Evolutionary conservation across 805 yeast species (phyloP), one percentile per base, ranked within the genome.

Genomic region (Candida coquimbonensis): DNA sequence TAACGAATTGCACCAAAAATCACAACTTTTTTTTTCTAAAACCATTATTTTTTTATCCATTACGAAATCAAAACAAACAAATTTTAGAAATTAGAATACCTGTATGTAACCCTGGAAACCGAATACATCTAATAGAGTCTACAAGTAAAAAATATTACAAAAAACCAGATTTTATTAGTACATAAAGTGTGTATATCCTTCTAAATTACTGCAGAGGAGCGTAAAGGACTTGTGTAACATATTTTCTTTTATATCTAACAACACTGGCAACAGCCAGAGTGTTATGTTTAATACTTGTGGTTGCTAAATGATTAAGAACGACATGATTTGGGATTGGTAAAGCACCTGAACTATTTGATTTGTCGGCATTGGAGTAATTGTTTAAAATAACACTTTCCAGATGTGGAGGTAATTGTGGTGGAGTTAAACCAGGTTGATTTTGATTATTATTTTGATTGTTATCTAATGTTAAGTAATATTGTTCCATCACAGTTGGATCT

Each of bases 391-490:
- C 98, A 57, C 85, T 84, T 62, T 93, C 99, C 49, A 93, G 72
- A 64, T 91, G 99, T 9, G 99, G 99, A 9, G 99, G 99, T 42
- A 93, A 72, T 60, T 86, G 95, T 21, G 99, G 99, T 19, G 99
- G 98, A 29, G 95, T 88, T 44, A 90, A 50, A 75, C 76, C 72
- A 3, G 74, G 63, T 74, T 71, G 81, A 70, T 67, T 78, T 69
- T 68, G 77, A 66, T 64, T 81, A 64, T 70, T 74, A 39, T 70
- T 70, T 60, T 81, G 82, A 38, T 83, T 78, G 55, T 78, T 78
- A 57, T 86, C 95, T 42, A 86, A 70, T 1, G 91, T 86, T 39
- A 81, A 67, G 57, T 86, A 86, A 58, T 86, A 86, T 54, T 84
- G 89, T 60, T 86, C 91, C 95, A 86, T 86, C 2, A 84, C 91